These are phyloP conservation scores for Colletotrichum nymphaeae DNA, from an alignment of 2,329 filamentous ascomycete genomes.

Conservation along the genomic window DNA sequence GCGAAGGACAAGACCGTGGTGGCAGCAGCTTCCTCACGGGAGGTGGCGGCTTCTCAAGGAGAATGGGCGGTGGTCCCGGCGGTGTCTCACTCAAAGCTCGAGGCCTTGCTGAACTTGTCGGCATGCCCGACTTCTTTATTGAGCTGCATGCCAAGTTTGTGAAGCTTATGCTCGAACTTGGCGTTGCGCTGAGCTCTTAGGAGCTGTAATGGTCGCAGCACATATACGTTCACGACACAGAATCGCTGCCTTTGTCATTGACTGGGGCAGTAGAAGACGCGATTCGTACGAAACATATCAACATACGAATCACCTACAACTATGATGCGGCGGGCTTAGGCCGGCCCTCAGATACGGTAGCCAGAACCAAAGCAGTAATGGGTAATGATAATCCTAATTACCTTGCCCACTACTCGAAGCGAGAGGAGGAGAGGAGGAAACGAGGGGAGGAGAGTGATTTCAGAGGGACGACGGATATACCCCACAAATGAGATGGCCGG, in stretches of 20 bases:
- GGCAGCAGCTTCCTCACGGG: conserved; percentile 68
- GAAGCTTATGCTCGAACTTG: conserved; percentile 69
- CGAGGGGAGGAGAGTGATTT: neutral
- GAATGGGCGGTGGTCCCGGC: conserved; percentile 68
- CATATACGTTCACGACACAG: conserved; percentile 17
- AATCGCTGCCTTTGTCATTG: neutral
- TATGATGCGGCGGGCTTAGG: neutral
- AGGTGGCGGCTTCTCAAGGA: conserved; percentile 66
- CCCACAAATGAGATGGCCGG: neutral
- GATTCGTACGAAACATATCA: neutral
- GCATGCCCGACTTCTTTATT: conserved; percentile 75
- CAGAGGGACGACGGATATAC: conserved; percentile 26
- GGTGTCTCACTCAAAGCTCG: conserved; percentile 68
- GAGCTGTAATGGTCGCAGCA: neutral
- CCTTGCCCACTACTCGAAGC: conserved; percentile 19
- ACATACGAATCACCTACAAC: neutral
- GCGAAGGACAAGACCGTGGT: conserved; percentile 46
- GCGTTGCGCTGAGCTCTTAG: conserved; percentile 63
- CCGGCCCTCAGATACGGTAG: neutral
- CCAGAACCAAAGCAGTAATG: conserved; percentile 32
- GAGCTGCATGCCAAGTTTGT: conserved; percentile 75
- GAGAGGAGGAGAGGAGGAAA: neutral
- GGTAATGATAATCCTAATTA: neutral
- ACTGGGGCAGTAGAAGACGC: neutral
- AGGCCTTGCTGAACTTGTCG: conserved; percentile 74